A percentile compares a stretch with the other conserved stretches of the same genome.
phyloP scores from a whole-genome alignment of 2,329 filamentous ascomycete genomes.

The Grosmannia huntii region DNA sequence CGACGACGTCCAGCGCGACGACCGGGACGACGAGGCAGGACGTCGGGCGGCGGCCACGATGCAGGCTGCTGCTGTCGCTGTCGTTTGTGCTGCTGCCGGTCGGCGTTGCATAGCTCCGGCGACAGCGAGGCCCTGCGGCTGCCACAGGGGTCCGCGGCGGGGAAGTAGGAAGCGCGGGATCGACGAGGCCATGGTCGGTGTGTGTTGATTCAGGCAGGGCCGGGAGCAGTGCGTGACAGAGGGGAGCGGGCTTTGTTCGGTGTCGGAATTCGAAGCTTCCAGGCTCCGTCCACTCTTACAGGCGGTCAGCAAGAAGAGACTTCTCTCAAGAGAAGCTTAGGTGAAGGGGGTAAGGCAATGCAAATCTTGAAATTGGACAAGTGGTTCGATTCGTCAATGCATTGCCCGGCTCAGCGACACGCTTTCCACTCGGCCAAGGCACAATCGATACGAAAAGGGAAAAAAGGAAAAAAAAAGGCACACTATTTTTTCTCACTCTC shows the following conservation, averaged over 20 bases:
- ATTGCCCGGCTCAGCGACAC: neutral
- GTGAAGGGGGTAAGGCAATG: neutral
- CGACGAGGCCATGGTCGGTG: conserved; percentile 26
- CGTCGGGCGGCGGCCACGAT: neutral
- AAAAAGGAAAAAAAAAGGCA: neutral
- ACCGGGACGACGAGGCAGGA: neutral
- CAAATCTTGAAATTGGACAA: neutral
- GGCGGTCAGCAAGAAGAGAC: neutral
- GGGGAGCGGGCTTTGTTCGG: neutral
- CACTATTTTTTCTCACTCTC: neutral
- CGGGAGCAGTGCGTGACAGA: neutral
- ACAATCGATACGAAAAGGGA: neutral
- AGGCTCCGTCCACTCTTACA: neutral
- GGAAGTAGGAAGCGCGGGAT: conserved; percentile 60
- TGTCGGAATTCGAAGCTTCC: neutral
- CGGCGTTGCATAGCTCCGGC: neutral
- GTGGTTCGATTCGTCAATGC: conserved; percentile 10
- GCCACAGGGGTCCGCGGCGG: conserved; percentile 44
- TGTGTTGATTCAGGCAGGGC: neutral
- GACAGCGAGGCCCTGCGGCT: conserved; percentile 11
- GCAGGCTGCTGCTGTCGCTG: neutral
- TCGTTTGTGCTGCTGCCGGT: neutral
- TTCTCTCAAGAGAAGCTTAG: neutral
- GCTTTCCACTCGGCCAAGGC: too few species aligned
- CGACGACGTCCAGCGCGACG: neutral